Conservation (phyloP, 2,329 filamentous ascomycete species). For the Lachnellula arida region DNA sequence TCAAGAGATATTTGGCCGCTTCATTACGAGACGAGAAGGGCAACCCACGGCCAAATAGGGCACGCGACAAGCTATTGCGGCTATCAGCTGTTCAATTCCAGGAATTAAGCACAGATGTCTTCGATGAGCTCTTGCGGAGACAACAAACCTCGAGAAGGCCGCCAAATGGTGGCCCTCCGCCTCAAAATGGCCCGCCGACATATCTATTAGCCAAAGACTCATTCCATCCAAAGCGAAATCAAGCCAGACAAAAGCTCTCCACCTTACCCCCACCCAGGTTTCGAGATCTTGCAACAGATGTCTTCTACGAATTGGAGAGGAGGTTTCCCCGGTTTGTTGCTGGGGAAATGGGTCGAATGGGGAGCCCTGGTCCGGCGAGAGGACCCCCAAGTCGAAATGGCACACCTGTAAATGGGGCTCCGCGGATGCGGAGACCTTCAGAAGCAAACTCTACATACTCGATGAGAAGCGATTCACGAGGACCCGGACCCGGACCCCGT, state of each 20-base stretch:
- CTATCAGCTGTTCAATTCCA: conserved; percentile 92
- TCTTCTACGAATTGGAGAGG: conserved; percentile 90
- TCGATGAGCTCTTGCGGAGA: conserved; percentile 85
- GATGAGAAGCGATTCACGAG: conserved; percentile 33
- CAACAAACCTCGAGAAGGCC: conserved; percentile 61
- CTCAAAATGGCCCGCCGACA: conserved; percentile 52
- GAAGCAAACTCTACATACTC: conserved; percentile 53
- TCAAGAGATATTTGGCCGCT: conserved; percentile 62
- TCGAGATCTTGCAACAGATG: conserved; percentile 87
- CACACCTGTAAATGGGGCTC: conserved; percentile 58
- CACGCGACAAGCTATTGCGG: conserved; percentile 87
- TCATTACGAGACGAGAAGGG: conserved; percentile 70
- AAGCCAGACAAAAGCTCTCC: conserved; percentile 91
- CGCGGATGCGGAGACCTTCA: conserved; percentile 43
- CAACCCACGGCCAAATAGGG: conserved; percentile 75
- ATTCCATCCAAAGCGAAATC: conserved; percentile 96
- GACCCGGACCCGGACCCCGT: conserved; percentile 26
- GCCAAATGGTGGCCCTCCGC: conserved; percentile 43
- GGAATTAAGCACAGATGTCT: conserved; percentile 96
- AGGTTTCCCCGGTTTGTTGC: conserved; percentile 77
- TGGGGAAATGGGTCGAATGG: conserved; percentile 62
- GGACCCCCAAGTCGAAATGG: conserved; percentile 51
- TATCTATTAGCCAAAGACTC: conserved; percentile 79
- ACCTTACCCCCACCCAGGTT: conserved; percentile 85
- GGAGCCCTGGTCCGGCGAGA: conserved; percentile 64